A percentile compares a stretch with the other conserved stretches of the same genome.
Conservation (phyloP, 2,329 filamentous ascomycete species). For the Fusarium sterilihyphosum region DNA sequence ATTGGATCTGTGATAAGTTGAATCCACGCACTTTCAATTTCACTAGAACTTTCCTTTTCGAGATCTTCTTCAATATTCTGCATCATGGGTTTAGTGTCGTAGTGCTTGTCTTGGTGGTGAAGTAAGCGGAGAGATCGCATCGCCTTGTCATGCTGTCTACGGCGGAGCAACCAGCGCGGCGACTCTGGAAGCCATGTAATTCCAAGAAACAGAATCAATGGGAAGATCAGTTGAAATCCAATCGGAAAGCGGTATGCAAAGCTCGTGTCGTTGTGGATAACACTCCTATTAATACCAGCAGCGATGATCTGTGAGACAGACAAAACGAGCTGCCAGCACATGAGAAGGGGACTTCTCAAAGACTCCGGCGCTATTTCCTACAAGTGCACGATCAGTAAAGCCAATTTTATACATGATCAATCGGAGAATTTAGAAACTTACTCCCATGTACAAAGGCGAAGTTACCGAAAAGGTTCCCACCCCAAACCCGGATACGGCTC, state of each 20-base stretch:
- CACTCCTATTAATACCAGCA: constrained; percentile 46
- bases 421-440: constrained; percentile 17
- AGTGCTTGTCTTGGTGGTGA: constrained; percentile 52
- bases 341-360: constrained; percentile 48
- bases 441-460: constrained; percentile 51
- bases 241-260: constrained; percentile 49
- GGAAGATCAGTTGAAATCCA: constrained; percentile 45
- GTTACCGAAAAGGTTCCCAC: constrained; percentile 53
- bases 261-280: constrained; percentile 42
- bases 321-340: constrained; percentile 53
- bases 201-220: constrained; percentile 31
- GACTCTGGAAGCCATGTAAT: constrained; percentile 44
- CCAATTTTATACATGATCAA: not conserved
- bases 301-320: constrained; percentile 51
- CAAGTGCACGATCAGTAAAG: not conserved
- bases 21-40: constrained; percentile 50
- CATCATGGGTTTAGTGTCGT: constrained; percentile 49
- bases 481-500: constrained; percentile 35
- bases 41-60: constrained; percentile 47
- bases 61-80: constrained; percentile 56
- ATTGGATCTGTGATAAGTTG: constrained; percentile 55
- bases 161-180: constrained; percentile 48
- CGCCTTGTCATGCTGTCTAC: constrained; percentile 52
- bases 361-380: constrained; percentile 46
- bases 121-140: constrained; percentile 53